phyloP scores from a whole-genome alignment of 2,329 filamentous ascomycete species.

The Fusarium metavorans region DNA sequence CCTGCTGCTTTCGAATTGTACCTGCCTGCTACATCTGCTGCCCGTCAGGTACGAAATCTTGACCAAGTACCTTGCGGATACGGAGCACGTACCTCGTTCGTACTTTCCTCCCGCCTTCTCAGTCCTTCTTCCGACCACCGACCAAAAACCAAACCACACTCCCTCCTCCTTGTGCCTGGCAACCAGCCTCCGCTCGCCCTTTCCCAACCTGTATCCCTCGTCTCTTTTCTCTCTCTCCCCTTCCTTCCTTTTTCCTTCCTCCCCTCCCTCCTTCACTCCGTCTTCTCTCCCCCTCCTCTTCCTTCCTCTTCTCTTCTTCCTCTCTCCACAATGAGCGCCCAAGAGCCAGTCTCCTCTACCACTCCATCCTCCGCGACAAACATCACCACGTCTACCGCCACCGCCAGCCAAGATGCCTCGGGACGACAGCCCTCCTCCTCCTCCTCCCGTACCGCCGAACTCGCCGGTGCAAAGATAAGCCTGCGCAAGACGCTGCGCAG shows the following conservation, averaged over 20 bases:
- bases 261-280: conserved; percentile 45
- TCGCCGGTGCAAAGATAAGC: conserved; percentile 77
- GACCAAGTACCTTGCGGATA: conserved; percentile 26
- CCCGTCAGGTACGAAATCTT: conserved; percentile 28
- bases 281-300: conserved; percentile 43
- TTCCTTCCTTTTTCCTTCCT: conserved; percentile 46
- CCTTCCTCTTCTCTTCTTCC: conserved; percentile 41
- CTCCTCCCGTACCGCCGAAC: conserved; percentile 72
- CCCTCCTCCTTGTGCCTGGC: conserved; percentile 41
- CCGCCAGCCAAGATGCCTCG: conserved; percentile 67
- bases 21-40: conserved; percentile 33
- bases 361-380: conserved; percentile 44
- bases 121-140: conserved; percentile 28
- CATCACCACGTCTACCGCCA: conserved; percentile 45
- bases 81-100: conserved; percentile 36
- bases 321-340: conserved; percentile 51
- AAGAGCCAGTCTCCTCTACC: conserved; percentile 42
- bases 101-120: conserved; percentile 35
- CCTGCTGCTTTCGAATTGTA: conserved; percentile 29
- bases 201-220: conserved; percentile 38
- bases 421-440: conserved; percentile 72
- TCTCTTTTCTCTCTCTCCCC: conserved; percentile 44
- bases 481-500: conserved; percentile 81
- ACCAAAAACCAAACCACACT: conserved; percentile 41
- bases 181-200: conserved; percentile 41